These are phyloP conservation scores for Dothistroma septosporum DNA, from an alignment of 2,329 filamentous ascomycete genomes.

Conservation along the genomic window DNA sequence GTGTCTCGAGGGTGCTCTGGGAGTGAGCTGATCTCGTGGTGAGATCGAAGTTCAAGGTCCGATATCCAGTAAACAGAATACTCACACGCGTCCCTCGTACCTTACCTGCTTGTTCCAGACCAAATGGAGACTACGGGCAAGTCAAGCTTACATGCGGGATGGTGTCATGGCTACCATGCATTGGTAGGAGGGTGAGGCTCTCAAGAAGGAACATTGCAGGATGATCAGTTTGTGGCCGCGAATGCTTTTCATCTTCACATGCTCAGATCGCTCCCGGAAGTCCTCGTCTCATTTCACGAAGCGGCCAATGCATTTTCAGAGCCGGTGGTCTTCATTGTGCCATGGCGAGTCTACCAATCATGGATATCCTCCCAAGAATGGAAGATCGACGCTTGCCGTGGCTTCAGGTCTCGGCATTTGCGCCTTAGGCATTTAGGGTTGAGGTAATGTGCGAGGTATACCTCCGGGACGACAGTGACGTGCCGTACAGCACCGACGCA, in stretches of 20 bases:
- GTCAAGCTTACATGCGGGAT: conserved; percentile 2
- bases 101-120: background rate
- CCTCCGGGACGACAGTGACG: background rate
- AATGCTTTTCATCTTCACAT: background rate
- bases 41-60: background rate
- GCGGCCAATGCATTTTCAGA: too few species aligned
- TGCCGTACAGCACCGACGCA: background rate
- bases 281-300: too few species aligned
- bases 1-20: background rate
- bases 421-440: background rate
- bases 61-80: background rate
- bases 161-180: conserved; percentile 1
- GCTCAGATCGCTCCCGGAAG: background rate
- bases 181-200: background rate
- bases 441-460: background rate
- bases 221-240: background rate
- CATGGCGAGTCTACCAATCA: background rate
- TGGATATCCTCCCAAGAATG: background rate
- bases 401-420: too few species aligned
- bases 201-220: background rate
- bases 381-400: background rate
- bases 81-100: background rate
- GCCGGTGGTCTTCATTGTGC: background rate
- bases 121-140: background rate
- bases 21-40: background rate